Evolutionary conservation across 345 rosid genomes (phyloP).

Genomic region (Kernera saxatilis): DNA sequence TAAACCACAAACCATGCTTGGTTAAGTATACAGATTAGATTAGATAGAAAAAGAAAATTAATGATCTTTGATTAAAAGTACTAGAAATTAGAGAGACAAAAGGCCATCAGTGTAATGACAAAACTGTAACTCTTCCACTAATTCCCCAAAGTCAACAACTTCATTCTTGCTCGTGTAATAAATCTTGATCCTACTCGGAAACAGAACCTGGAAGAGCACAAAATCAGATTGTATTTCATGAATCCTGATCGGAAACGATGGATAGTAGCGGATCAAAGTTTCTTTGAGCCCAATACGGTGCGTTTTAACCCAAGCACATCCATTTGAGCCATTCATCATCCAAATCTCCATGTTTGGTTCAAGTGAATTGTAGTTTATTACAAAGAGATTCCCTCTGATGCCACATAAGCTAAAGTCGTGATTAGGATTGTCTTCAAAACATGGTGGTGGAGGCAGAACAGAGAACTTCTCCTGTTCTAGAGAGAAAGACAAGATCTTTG

Average conservation of each 20-base stretch:
- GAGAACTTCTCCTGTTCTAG: constrained; percentile 24
- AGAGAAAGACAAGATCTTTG: constrained; percentile 24
- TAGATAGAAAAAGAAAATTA: not conserved
- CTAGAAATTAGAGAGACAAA: constrained; percentile 12
- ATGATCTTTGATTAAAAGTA: not conserved
- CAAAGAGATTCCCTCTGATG: constrained; percentile 15
- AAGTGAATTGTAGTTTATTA: constrained; percentile 9
- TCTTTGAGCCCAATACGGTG: not conserved
- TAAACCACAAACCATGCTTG: not conserved
- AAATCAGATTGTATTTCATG: constrained; percentile 19
- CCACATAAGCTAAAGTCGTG: constrained; percentile 22
- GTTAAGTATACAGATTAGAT: not conserved
- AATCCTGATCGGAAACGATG: constrained; percentile 2
- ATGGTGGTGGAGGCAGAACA: constrained; percentile 17
- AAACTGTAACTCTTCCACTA: not conserved
- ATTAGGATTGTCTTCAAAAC: constrained; percentile 12
- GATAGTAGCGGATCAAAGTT: not conserved
- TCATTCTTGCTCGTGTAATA: constrained; percentile 11
- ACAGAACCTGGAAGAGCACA: constrained; percentile 18
- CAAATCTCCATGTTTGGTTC: constrained; percentile 22
- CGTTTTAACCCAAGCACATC: constrained; percentile 14
- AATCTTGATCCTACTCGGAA: constrained; percentile 9
- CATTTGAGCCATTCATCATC: constrained; percentile 8
- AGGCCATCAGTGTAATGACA: constrained; percentile 17
- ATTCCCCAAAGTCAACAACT: not conserved